Evolutionary conservation across 768 basidiomycete genomes (phyloP), one percentile per base, ranked within the genome.

Genomic region (Pisolithus tinctorius): DNA sequence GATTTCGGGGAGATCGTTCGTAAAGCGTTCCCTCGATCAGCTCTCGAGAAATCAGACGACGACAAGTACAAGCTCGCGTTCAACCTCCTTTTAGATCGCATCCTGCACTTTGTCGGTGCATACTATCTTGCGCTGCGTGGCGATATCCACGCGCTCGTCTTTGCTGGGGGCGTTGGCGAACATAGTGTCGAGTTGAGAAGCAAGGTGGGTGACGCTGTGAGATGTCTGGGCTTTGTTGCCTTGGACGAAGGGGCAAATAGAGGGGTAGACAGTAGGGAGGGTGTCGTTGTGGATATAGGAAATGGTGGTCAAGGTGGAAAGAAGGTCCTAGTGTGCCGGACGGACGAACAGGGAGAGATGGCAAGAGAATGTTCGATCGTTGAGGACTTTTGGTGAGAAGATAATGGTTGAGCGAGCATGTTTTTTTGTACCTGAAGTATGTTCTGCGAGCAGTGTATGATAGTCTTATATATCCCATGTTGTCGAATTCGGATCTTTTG

Each of bases 121-220:
- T 93, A 91, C 64, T 80, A 84, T 58, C 70, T 90, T 58, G 85
- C 88, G 63, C 77, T 93, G 23, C 74, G 74, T 30, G 79, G 79
- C 14, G 53, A 73, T 25, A 78, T 93, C 10, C 86, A 93, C 63
- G 91, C 85, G 1, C 60, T 94, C 39, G 87, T 93, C 11, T 93
- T 94, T 63, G 77, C 88, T 0, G 92, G 93, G 3, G 92, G 92
- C 0, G 90, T 96, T 48, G 93, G 93, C 0, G 93, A 96, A 67
- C 76, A 74, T 56, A 80, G 83, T 53, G 71, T 67, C 16, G 74
- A 79, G 57, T 67, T 97, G 49, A 69, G 93, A 39, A 62, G 69
- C 38, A 78, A 79, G 17, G 71, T 94, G 16, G 74, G 75, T 4
- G 64, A 74, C 34, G 71, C 75, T 31, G 69, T 85, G 14, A 58